Conservation (phyloP, 2,329 filamentous ascomycete species). For the Penicillium sp. region DNA sequence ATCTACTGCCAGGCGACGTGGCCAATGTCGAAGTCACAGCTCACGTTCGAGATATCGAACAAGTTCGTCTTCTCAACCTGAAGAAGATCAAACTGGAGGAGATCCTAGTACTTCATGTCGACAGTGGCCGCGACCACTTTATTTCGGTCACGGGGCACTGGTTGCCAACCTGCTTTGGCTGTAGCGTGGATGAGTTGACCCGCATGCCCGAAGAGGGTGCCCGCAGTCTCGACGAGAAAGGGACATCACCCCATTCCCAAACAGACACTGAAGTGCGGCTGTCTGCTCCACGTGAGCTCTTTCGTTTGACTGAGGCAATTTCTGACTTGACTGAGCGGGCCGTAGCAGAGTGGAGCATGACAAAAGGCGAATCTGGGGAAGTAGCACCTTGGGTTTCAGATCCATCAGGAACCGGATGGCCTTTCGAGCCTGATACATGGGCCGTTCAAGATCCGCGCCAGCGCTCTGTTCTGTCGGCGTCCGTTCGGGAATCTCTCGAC, state of each 20-base stretch:
- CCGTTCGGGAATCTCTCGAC: conserved; percentile 68
- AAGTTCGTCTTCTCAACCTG: conserved; percentile 71
- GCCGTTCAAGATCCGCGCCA: conserved; percentile 40
- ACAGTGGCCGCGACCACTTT: conserved; percentile 86
- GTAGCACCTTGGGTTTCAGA: conserved; percentile 53
- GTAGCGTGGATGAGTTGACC: conserved; percentile 85
- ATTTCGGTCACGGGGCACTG: conserved; percentile 76
- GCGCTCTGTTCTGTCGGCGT: conserved; percentile 45
- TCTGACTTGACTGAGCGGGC: conserved; percentile 59
- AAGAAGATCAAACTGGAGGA: conserved; percentile 70
- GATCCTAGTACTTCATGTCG: conserved; percentile 80
- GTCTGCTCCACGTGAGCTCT: conserved; percentile 84
- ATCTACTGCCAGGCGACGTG: conserved; percentile 81
- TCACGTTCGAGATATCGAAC: conserved; percentile 62
- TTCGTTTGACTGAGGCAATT: conserved; percentile 81
- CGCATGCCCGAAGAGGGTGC: conserved; percentile 76
- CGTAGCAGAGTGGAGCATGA: conserved; percentile 64
- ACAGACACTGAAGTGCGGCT: conserved; percentile 52
- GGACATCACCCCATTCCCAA: conserved; percentile 34
- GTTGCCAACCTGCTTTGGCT: conserved; percentile 78
- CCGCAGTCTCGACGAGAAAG: conserved; percentile 58
- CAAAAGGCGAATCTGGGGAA: conserved; percentile 38
- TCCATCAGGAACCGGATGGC: conserved; percentile 53
- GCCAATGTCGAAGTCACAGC: conserved; percentile 68
- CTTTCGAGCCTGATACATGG: conserved; percentile 56